Percentiles rank a stretch among this genome's conserved stretches.
These are phyloP conservation scores for Auricularia sp. DNA, from an alignment of 768 basidiomycete species.

Conservation along the genomic window DNA sequence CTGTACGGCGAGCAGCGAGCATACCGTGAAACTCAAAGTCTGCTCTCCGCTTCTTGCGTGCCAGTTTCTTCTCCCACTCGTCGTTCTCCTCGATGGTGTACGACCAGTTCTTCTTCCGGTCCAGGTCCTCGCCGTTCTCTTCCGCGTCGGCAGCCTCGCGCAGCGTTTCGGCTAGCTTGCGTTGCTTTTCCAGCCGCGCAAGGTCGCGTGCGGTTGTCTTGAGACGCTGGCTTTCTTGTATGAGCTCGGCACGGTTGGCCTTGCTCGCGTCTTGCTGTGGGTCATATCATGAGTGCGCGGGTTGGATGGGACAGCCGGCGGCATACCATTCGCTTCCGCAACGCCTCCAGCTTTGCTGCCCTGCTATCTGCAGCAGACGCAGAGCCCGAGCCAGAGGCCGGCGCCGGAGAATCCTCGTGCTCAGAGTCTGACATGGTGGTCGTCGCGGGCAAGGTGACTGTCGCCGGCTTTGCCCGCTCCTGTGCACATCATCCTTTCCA, in stretches of 20 bases:
- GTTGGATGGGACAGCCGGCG: constrained; percentile 2
- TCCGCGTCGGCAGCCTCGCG: constrained; percentile 80
- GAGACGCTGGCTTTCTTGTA: constrained; percentile 73
- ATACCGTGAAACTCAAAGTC: constrained; percentile 89
- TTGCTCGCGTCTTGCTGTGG: constrained; percentile 62
- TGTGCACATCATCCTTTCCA: background rate
- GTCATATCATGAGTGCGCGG: constrained; percentile 3
- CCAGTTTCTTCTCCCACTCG: constrained; percentile 86
- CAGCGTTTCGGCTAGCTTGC: constrained; percentile 79
- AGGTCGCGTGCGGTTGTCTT: constrained; percentile 72
- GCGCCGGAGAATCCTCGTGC: background rate
- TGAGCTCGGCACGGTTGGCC: constrained; percentile 76
- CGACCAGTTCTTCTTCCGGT: constrained; percentile 88
- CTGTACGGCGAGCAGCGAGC: background rate
- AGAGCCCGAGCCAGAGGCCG: background rate
- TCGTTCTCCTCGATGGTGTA: constrained; percentile 95
- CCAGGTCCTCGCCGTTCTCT: constrained; percentile 85
- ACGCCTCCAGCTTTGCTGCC: constrained; percentile 62
- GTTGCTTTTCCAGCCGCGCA: constrained; percentile 78
- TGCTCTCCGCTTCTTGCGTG: constrained; percentile 70
- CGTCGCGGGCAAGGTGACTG: background rate
- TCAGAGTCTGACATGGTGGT: background rate
- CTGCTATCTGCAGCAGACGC: constrained; percentile 19
- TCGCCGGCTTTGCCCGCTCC: too few species aligned
- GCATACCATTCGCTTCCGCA: constrained; percentile 73